phyloP scores from a whole-genome alignment of 2,329 filamentous ascomycete species.

The Thielaviopsis ethacetica region DNA sequence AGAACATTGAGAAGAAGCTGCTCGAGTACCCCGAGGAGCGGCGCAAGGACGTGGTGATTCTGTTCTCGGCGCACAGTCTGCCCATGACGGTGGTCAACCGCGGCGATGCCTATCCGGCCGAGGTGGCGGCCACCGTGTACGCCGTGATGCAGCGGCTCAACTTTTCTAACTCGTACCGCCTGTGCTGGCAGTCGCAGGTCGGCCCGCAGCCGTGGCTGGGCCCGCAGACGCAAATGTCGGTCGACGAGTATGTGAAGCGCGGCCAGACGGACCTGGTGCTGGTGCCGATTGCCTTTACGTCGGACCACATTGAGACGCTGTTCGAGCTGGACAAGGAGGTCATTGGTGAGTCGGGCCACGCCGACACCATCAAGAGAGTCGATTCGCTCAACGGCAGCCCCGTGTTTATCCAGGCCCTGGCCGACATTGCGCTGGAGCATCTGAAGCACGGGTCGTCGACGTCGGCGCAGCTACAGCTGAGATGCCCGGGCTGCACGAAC shows the following conservation, averaged over 20 bases:
- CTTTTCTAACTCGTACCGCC: conserved; percentile 77
- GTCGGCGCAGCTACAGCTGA: conserved; percentile 72
- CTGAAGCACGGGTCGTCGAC: conserved; percentile 49
- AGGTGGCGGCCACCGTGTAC: conserved; percentile 89
- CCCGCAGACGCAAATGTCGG: conserved; percentile 77
- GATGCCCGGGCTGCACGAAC: conserved; percentile 87
- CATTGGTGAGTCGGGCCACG: conserved; percentile 67
- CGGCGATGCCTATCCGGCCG: conserved; percentile 85
- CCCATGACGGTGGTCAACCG: conserved; percentile 97
- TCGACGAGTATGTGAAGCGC: conserved; percentile 76
- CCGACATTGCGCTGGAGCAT: conserved; percentile 71
- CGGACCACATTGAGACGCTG: conserved; percentile 96
- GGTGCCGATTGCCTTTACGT: conserved; percentile 93
- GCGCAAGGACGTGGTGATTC: conserved; percentile 62
- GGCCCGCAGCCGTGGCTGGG: conserved; percentile 91
- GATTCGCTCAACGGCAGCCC: conserved; percentile 85
- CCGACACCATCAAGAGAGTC: conserved; percentile 70
- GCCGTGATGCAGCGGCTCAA: conserved; percentile 88
- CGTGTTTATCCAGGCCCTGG: conserved; percentile 79
- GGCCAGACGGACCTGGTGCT: conserved; percentile 83
- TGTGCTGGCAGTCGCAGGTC: conserved; percentile 97
- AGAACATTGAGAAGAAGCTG: conserved; percentile 77
- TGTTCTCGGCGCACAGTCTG: conserved; percentile 91
- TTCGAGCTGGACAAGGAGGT: conserved; percentile 91
- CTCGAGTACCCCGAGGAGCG: conserved; percentile 69